Conservation (phyloP, 148 eudicot species). For the Amaranthus hypochondriacus region DNA sequence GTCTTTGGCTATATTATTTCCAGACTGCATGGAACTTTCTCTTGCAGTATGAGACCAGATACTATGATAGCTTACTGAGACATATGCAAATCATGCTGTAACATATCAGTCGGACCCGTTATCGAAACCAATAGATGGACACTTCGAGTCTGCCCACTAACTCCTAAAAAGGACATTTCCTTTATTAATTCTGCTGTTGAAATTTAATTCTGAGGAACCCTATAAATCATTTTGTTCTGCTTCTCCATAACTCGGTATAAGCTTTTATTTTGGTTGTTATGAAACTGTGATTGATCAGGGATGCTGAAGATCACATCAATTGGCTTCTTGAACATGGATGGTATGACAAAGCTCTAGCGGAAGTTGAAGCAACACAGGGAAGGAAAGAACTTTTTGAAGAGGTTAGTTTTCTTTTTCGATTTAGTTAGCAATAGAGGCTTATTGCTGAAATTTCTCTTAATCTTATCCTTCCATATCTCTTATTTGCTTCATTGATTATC, state of each 20-base stretch:
- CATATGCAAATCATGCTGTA: neutral
- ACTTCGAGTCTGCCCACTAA: no score
- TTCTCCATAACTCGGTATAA: neutral
- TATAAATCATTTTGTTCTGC: neutral
- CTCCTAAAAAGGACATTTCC: no score
- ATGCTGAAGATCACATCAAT: constrained; percentile 93
- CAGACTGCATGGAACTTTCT: neutral
- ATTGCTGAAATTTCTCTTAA: neutral
- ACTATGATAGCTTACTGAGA: neutral
- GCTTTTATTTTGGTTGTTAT: neutral
- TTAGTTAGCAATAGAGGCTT: neutral
- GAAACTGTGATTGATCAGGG: constrained; percentile 41
- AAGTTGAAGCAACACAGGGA: constrained; percentile 91
- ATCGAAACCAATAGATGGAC: no score
- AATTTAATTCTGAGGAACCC: neutral
- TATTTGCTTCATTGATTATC: neutral
- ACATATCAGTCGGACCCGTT: no score
- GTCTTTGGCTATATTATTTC: neutral
- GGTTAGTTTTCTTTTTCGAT: constrained; percentile 36
- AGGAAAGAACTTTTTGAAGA: constrained; percentile 85
- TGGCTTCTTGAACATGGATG: constrained; percentile 97
- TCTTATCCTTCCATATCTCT: neutral
- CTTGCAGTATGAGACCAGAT: neutral
- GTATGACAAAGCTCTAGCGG: constrained; percentile 93
- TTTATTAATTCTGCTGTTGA: neutral